phyloP scores from a whole-genome alignment of 2,329 filamentous ascomycete genomes.

The Aurifilum marmelostoma region DNA sequence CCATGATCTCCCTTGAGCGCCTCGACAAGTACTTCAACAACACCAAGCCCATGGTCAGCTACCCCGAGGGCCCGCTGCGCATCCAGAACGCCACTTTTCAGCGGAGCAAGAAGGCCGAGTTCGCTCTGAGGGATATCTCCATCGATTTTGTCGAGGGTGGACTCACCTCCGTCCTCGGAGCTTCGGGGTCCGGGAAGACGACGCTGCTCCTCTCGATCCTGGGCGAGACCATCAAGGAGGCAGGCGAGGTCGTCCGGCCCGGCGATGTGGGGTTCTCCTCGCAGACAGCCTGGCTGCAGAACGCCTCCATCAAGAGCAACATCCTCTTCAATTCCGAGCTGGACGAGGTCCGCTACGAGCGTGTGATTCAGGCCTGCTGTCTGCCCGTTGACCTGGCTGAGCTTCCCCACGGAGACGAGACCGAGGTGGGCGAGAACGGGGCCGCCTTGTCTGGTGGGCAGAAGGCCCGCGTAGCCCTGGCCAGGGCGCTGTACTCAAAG shows the following conservation, averaged over 20 bases:
- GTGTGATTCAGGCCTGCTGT: constrained; percentile 59
- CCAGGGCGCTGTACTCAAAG: constrained; percentile 60
- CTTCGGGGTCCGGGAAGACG: constrained; percentile 61
- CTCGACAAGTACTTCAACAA: constrained; percentile 59
- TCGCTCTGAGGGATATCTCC: constrained; percentile 51
- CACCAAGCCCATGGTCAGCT: constrained; percentile 51
- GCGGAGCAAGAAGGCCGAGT: constrained; percentile 53
- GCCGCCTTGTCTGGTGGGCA: constrained; percentile 60
- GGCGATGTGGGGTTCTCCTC: constrained; percentile 60
- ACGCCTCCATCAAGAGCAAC: constrained; percentile 58
- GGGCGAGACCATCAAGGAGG: constrained; percentile 56
- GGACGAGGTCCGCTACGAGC: constrained; percentile 57
- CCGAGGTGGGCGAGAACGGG: constrained; percentile 57
- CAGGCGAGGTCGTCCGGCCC: constrained; percentile 51
- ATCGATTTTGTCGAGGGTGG: constrained; percentile 57
- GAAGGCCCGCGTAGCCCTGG: constrained; percentile 59
- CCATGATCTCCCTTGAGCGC: constrained; percentile 52
- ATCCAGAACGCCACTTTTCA: constrained; percentile 53
- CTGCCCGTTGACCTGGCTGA: constrained; percentile 54
- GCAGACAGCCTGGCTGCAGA: constrained; percentile 62
- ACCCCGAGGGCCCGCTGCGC: constrained; percentile 53
- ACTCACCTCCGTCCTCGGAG: constrained; percentile 57
- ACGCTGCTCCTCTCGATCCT: constrained; percentile 58
- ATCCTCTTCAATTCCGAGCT: constrained; percentile 57
- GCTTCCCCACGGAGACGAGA: constrained; percentile 54